Evolutionary conservation across 441 rosid genomes (phyloP).

Genomic region (Breynia disticha): DNA sequence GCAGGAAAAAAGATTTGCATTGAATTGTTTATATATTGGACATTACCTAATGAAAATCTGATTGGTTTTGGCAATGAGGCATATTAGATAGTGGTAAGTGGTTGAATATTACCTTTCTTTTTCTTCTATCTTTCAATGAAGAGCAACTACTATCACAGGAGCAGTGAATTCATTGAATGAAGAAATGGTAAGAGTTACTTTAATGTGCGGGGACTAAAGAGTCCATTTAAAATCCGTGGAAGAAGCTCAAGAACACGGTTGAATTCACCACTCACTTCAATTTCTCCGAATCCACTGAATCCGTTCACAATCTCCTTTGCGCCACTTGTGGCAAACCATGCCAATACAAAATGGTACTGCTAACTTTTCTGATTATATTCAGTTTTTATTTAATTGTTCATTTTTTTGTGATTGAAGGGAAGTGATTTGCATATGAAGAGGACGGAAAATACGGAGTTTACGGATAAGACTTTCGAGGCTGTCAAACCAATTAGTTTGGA

Average conservation of each 20-base stretch:
- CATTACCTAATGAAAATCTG: too few species aligned
- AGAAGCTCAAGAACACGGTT: conserved; percentile 95
- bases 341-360: conserved; percentile 81
- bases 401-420: conserved; percentile 38
- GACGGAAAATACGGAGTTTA: conserved; percentile 87
- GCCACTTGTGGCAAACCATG: conserved; percentile 74
- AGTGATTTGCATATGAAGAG: conserved; percentile 92
- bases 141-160: too few species aligned
- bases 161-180: too few species aligned
- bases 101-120: too few species aligned
- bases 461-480: conserved; percentile 73
- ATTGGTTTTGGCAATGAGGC: too few species aligned
- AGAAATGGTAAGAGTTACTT: conserved; percentile 73
- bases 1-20: too few species aligned
- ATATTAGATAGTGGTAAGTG: too few species aligned
- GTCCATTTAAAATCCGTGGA: conserved; percentile 66
- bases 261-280: conserved; percentile 93
- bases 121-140: too few species aligned
- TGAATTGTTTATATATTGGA: too few species aligned
- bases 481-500: conserved; percentile 79
- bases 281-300: conserved; percentile 92
- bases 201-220: conserved; percentile 94
- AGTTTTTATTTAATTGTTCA: too few species aligned
- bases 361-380: too few species aligned
- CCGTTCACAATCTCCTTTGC: conserved; percentile 90